These are phyloP conservation scores for Corylus heterophylla DNA, from an alignment of 306 rosid species.

Conservation along the genomic window DNA sequence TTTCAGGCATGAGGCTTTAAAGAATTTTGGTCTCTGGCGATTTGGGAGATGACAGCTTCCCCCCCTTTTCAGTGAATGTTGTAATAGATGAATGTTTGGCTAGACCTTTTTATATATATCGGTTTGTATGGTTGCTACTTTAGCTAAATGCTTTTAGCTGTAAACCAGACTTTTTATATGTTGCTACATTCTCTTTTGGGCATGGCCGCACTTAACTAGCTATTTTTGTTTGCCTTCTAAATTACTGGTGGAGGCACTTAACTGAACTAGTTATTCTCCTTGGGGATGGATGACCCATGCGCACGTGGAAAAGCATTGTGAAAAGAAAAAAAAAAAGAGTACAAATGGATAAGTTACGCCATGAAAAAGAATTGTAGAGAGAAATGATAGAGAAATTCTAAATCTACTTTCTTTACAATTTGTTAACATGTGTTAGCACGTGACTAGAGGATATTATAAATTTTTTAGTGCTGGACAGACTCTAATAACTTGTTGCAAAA, in stretches of 20 bases:
- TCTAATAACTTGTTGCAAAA: too few relatives aligned
- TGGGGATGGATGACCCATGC: not conserved
- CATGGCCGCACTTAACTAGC: slow-evolving; percentile 21
- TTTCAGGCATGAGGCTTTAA: slow-evolving; percentile 54
- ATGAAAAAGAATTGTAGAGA: too few relatives aligned
- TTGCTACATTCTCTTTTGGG: slow-evolving; percentile 24
- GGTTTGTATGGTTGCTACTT: slow-evolving; percentile 52
- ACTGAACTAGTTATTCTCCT: too few relatives aligned
- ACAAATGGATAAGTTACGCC: too few relatives aligned
- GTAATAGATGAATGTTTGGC: slow-evolving; percentile 50
- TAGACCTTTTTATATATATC: slow-evolving; percentile 40
- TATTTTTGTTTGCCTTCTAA: slow-evolving; percentile 25
- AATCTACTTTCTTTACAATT: too few relatives aligned
- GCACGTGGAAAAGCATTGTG: not conserved
- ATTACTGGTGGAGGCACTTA: slow-evolving; percentile 11
- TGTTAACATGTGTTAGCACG: too few relatives aligned
- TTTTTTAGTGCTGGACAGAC: too few relatives aligned
- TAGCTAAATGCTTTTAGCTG: slow-evolving; percentile 60
- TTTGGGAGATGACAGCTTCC: slow-evolving; percentile 44
- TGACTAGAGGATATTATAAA: too few relatives aligned
- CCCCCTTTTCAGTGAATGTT: slow-evolving; percentile 43
- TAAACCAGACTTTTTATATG: slow-evolving; percentile 29
- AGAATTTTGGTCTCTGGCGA: slow-evolving; percentile 36
- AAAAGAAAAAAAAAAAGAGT: too few relatives aligned
- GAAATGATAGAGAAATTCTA: too few relatives aligned